Percentiles rank a stretch among this genome's conserved stretches.
phyloP scores from a whole-genome alignment of 2,329 filamentous ascomycete genomes.

The Colletotrichum spinosum region DNA sequence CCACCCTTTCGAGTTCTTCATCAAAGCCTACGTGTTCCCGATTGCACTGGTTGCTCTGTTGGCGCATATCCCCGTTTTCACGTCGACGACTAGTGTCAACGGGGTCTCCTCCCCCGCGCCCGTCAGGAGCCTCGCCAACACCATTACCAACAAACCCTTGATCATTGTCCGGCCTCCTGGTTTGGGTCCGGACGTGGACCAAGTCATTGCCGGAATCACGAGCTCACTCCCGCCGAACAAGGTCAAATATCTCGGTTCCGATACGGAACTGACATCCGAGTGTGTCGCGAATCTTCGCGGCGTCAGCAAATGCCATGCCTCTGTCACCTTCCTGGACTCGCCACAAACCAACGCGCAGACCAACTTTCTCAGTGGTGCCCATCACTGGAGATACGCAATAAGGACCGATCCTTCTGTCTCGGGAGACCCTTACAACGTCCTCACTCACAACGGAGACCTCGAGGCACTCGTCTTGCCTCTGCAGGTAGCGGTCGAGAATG shows the following conservation, averaged over 20 bases:
- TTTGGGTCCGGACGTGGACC: conserved; percentile 6
- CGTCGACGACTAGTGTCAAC: neutral
- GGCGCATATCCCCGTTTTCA: conserved; percentile 4
- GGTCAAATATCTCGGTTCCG: conserved; percentile 33
- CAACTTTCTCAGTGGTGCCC: conserved; percentile 18
- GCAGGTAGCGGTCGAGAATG: conserved; percentile 49
- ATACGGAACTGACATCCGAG: conserved; percentile 32
- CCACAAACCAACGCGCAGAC: conserved; percentile 41
- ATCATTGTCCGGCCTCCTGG: conserved; percentile 29
- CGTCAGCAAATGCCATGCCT: conserved; percentile 45
- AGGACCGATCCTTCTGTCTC: conserved; percentile 39
- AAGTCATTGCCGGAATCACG: neutral
- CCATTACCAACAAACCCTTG: conserved; percentile 40
- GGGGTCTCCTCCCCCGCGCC: neutral
- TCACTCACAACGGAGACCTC: conserved; percentile 45
- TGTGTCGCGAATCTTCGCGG: conserved; percentile 44
- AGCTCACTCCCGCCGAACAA: neutral
- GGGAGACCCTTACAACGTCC: conserved; percentile 61
- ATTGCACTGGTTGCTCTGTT: neutral
- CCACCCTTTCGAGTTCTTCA: neutral
- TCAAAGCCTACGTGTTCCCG: neutral
- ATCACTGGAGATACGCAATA: conserved; percentile 46
- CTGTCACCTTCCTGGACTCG: conserved; percentile 45
- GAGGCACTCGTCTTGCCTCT: conserved; percentile 43
- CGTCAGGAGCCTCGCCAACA: conserved; percentile 11